Evolutionary conservation across 2,329 filamentous ascomycete species (phyloP).

Genomic region (Xylariales sp.): DNA sequence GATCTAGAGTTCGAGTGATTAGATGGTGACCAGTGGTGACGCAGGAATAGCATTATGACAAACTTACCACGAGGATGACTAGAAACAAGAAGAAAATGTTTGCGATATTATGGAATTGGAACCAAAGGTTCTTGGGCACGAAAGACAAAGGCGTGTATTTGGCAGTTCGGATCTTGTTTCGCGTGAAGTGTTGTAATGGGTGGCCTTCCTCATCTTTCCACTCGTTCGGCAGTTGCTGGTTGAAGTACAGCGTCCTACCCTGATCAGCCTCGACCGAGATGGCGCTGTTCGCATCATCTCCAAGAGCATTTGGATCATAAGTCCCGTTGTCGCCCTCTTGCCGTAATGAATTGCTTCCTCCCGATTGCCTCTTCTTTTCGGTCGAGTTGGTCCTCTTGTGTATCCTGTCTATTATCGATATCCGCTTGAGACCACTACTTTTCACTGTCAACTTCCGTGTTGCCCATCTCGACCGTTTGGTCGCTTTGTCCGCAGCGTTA

Average conservation of each 20-base stretch:
- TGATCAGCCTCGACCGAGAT: constrained; percentile 34
- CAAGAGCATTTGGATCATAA: constrained; percentile 23
- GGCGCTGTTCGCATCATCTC: constrained; percentile 30
- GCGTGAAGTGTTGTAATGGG: constrained; percentile 63
- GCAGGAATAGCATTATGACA: constrained; percentile 11
- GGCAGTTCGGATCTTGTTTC: constrained; percentile 96
- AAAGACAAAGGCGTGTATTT: constrained; percentile 97
- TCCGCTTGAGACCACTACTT: constrained; percentile 72
- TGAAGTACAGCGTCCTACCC: constrained; percentile 73
- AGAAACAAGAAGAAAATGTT: constrained; percentile 98
- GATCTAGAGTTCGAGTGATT: constrained; percentile 54
- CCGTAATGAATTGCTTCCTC: constrained; percentile 27
- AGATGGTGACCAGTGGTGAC: constrained; percentile 7
- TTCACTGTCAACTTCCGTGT: constrained; percentile 80
- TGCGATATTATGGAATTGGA: constrained; percentile 97
- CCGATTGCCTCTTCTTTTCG: constrained; percentile 64
- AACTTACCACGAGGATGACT: constrained; percentile 86
- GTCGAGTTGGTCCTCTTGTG: constrained; percentile 56
- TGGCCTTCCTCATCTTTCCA: constrained; percentile 77
- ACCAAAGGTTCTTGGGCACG: constrained; percentile 92
- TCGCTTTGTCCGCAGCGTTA: constrained; percentile 10
- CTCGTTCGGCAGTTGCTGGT: constrained; percentile 69
- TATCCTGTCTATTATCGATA: constrained; percentile 74
- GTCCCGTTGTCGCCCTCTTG: constrained; percentile 21
- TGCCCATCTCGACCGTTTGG: constrained; percentile 85